phyloP scores from a whole-genome alignment of 208 protist species.

The Trypanosomatidae sp. region DNA sequence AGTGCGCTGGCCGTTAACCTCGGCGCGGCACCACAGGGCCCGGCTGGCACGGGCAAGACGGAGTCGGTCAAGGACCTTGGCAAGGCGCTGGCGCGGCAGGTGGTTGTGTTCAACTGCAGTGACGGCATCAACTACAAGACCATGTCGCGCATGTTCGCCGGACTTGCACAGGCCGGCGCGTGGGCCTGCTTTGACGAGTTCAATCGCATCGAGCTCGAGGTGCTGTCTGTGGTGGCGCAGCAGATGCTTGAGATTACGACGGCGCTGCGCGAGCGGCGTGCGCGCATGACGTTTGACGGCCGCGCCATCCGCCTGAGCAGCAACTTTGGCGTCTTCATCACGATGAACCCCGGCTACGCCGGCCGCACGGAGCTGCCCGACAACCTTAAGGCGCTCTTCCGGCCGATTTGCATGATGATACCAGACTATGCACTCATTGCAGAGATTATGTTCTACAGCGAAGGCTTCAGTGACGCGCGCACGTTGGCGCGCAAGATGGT shows the following conservation, averaged over 20 bases:
- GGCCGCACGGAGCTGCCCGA: conserved; percentile 96
- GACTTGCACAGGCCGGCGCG: conserved; percentile 88
- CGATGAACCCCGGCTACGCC: conserved; percentile 97
- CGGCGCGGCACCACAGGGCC: conserved; percentile 90
- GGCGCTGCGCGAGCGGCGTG: conserved; percentile 67
- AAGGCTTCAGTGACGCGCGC: conserved; percentile 94
- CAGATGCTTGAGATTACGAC: conserved; percentile 94
- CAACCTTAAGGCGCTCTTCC: conserved; percentile 96
- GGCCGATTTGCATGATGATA: conserved; percentile 96
- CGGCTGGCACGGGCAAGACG: conserved; percentile 96
- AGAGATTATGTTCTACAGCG: conserved; percentile 96
- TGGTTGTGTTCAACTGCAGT: conserved; percentile 96
- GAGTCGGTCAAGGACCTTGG: conserved; percentile 94
- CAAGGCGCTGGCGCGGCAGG: conserved; percentile 83
- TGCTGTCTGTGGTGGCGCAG: conserved; percentile 94
- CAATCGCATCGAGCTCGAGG: conserved; percentile 95
- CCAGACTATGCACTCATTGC: conserved; percentile 95
- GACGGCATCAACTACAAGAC: conserved; percentile 95
- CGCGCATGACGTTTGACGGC: conserved; percentile 90
- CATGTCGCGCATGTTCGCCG: conserved; percentile 95
- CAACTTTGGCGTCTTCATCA: conserved; percentile 95
- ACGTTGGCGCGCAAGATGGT: conserved; percentile 93
- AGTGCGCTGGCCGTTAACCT: conserved; percentile 91
- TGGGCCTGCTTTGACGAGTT: conserved; percentile 98
- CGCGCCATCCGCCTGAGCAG: conserved; percentile 83